Evolutionary conservation across 345 rosid genomes (phyloP).

Genomic region (Eucalyptus erythrocorys): DNA sequence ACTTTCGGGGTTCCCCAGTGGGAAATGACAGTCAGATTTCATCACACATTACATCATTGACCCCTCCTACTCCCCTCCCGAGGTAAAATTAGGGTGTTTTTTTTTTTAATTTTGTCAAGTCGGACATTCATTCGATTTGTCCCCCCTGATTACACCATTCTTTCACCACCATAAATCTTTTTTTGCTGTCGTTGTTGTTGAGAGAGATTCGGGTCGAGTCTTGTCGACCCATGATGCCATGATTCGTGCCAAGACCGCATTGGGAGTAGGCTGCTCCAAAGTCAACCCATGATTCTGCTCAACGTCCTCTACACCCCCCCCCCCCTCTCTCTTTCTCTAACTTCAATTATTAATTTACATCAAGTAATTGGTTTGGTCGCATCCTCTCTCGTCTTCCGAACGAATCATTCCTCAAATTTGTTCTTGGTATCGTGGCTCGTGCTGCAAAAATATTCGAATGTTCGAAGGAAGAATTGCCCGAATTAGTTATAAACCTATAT

Average conservation of each 20-base stretch:
- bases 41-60: no score
- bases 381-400: not conserved
- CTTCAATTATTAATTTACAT: not conserved
- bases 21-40: no score
- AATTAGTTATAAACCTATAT: not conserved
- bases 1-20: no score
- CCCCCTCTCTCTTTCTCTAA: not conserved
- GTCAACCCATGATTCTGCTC: not conserved
- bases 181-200: not conserved
- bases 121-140: not conserved
- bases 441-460: not conserved
- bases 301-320: not conserved
- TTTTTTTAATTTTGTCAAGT: not conserved
- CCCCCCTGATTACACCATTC: not conserved
- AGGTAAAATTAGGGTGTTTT: no score
- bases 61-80: no score
- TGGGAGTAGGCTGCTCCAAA: not conserved
- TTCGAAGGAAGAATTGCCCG: not conserved
- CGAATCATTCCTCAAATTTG: not conserved
- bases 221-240: not conserved
- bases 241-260: not conserved
- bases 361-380: not conserved
- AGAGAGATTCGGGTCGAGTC: not conserved
- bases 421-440: not conserved
- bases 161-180: not conserved